A percentile compares a stretch with the other conserved stretches of the same genome.
Conservation (phyloP, 2,329 filamentous ascomycete species). For the Penicillium vulpinum region DNA sequence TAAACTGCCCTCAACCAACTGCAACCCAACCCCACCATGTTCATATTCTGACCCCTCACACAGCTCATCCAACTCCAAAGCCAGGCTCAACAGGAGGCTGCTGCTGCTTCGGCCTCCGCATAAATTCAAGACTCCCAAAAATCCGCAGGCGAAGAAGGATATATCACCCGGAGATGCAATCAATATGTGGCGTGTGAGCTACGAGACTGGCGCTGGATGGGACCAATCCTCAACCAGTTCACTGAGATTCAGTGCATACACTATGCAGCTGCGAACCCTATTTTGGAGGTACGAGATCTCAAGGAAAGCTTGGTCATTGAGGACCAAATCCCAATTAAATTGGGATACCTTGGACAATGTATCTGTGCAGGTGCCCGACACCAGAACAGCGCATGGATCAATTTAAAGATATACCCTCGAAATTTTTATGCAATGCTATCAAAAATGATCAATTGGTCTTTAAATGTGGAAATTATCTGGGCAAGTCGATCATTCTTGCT, state of each 20-base stretch:
- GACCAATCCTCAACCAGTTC: background rate
- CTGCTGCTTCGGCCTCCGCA: constrained; percentile 33
- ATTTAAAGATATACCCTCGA: constrained; percentile 19
- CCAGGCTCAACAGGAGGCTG: constrained; percentile 37
- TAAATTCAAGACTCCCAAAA: constrained; percentile 18
- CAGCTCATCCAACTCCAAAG: constrained; percentile 45
- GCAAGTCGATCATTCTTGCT: background rate
- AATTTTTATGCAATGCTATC: constrained; percentile 5
- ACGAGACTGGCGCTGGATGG: background rate
- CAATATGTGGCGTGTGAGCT: background rate
- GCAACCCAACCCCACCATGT: background rate
- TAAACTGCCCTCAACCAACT: constrained; percentile 37
- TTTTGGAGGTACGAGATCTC: background rate
- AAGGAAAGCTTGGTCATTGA: background rate
- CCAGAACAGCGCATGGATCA: constrained; percentile 1
- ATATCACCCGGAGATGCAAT: background rate
- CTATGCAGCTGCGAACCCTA: background rate
- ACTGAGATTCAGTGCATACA: background rate
- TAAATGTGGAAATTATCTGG: background rate
- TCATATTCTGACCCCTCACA: constrained; percentile 16
- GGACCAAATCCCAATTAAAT: background rate
- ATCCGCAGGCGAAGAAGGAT: background rate
- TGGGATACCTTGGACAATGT: background rate
- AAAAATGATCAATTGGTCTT: background rate
- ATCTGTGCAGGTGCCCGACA: constrained; percentile 1